Conservation (phyloP, 2,329 filamentous ascomycete species). For the Microcera coccophila region DNA sequence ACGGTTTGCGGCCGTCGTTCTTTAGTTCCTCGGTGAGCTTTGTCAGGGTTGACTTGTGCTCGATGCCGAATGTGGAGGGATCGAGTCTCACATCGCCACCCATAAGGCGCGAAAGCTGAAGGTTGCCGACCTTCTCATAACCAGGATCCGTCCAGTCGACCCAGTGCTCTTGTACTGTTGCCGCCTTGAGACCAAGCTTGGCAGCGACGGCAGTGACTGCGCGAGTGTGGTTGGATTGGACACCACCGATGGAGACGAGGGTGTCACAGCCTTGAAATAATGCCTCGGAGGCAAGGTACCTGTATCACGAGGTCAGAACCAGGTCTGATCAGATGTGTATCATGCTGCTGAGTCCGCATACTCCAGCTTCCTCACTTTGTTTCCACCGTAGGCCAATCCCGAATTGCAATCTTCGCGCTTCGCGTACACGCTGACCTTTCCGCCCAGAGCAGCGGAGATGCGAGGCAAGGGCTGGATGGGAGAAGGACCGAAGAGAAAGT, state of each 20-base stretch:
- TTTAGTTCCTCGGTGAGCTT: constrained; percentile 52
- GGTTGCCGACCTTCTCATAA: constrained; percentile 65
- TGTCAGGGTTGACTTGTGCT: constrained; percentile 60
- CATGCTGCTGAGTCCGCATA: constrained; percentile 21
- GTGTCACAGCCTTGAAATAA: constrained; percentile 54
- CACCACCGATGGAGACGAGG: constrained; percentile 62
- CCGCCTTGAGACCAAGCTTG: constrained; percentile 52
- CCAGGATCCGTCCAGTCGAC: constrained; percentile 57
- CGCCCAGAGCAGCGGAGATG: constrained; percentile 58
- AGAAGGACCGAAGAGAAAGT: constrained; percentile 63
- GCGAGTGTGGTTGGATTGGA: constrained; percentile 68
- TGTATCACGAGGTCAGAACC: constrained; percentile 21
- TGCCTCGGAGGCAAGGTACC: constrained; percentile 63
- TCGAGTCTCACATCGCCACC: constrained; percentile 60
- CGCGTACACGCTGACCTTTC: constrained; percentile 60
- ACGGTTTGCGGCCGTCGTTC: constrained; percentile 55
- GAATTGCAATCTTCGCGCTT: constrained; percentile 72
- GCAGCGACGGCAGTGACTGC: constrained; percentile 61
- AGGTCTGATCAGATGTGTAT: background rate
- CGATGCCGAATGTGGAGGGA: constrained; percentile 60
- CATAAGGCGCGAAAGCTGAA: constrained; percentile 66
- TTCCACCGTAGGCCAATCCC: constrained; percentile 62
- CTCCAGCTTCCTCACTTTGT: constrained; percentile 68
- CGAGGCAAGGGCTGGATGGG: constrained; percentile 64
- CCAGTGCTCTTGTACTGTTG: constrained; percentile 63